These are phyloP conservation scores for Nannochloropsis granulata DNA, from an alignment of 108 stramenopile species.

Conservation along the genomic window DNA sequence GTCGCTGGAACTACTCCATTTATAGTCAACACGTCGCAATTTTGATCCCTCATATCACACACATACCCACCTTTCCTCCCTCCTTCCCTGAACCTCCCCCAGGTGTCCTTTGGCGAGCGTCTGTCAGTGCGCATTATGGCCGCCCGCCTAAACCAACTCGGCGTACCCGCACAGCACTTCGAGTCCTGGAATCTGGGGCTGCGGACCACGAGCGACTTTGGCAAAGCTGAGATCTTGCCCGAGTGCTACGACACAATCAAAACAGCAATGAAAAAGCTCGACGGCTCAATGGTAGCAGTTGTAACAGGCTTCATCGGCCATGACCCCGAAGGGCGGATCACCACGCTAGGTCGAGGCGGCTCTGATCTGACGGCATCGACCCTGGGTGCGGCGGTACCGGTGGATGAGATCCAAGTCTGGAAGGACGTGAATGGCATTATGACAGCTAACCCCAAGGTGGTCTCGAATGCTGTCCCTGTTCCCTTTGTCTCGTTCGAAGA, in stretches of 20 bases:
- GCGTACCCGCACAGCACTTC: conserved; percentile 77
- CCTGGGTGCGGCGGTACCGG: conserved; percentile 56
- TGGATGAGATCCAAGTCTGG: conserved; percentile 94
- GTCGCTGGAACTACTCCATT: too few species aligned
- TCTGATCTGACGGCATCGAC: conserved; percentile 86
- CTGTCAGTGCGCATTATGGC: conserved; percentile 80
- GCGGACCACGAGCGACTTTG: conserved; percentile 64
- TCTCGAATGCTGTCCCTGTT: conserved; percentile 65
- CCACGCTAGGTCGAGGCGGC: conserved; percentile 86
- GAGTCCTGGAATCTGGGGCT: conserved; percentile 90
- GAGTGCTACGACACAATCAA: conserved; percentile 11
- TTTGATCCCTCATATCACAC: too few species aligned
- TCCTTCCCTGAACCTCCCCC: not conserved
- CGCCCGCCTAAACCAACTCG: conserved; percentile 73
- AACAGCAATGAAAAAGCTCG: conserved; percentile 25
- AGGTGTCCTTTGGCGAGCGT: conserved; percentile 67
- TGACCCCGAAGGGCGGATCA: conserved; percentile 61
- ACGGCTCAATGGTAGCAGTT: conserved; percentile 70
- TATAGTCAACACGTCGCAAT: too few species aligned
- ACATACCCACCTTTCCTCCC: not conserved
- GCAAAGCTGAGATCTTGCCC: conserved; percentile 66
- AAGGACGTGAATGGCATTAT: conserved; percentile 98
- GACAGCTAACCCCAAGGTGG: conserved; percentile 76
- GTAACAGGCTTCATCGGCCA: conserved; percentile 91
- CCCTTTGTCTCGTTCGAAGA: conserved; percentile 48